Conservation (phyloP, 441 rosid genomes). For the Biscutella auriculata region DNA sequence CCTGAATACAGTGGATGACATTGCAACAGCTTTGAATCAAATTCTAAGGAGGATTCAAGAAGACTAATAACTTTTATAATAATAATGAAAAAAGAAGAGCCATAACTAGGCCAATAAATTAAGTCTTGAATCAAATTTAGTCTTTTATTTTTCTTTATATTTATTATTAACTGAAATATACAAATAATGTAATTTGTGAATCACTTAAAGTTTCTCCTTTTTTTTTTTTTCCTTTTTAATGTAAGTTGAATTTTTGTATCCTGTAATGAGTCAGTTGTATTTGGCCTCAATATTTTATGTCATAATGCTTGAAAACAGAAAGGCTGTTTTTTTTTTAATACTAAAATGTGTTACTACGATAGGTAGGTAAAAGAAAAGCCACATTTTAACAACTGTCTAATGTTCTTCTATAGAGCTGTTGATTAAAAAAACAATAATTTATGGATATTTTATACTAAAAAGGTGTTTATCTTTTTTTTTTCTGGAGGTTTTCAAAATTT, state of each 20-base stretch:
- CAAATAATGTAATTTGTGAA: not conserved
- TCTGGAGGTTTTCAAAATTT: not conserved
- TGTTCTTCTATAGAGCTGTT: not conserved
- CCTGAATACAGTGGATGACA: too few species aligned
- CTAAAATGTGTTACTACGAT: too few species aligned
- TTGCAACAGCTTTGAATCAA: too few species aligned
- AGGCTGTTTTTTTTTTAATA: too few species aligned
- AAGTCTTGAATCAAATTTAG: not conserved
- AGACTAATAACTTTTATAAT: too few species aligned
- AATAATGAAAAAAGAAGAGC: too few species aligned
- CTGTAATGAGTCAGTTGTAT: slow-evolving; percentile 1
- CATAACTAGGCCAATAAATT: not conserved
- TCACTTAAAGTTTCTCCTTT: too few species aligned
- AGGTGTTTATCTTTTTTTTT: slow-evolving; percentile 3
- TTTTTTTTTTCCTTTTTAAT: not conserved
- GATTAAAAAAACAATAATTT: not conserved
- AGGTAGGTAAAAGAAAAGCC: too few species aligned
- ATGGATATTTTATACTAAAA: not conserved
- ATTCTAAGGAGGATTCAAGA: too few species aligned
- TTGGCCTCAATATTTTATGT: too few species aligned
- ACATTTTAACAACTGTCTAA: too few species aligned
- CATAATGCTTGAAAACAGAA: too few species aligned
- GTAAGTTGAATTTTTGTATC: slow-evolving; percentile 7
- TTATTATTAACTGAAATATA: not conserved
- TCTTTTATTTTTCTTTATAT: not conserved